Evolutionary conservation across 208 protist genomes (phyloP).

Genomic region (Trichomonas tenax): DNA sequence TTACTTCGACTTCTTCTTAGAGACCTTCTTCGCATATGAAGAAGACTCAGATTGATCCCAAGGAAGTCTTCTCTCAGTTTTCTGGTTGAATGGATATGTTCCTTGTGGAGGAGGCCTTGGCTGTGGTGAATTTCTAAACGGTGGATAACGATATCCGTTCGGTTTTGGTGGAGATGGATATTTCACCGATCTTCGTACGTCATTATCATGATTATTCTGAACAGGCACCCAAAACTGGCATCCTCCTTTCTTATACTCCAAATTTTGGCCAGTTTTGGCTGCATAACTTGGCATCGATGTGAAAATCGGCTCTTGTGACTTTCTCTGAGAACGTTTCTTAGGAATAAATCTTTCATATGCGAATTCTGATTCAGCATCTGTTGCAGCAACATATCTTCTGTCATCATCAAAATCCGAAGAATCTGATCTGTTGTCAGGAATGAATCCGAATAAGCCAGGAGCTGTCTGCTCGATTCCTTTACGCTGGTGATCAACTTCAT

Average conservation of each 20-base stretch:
- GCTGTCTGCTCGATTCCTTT: background rate
- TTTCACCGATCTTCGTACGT: background rate
- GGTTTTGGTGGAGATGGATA: background rate
- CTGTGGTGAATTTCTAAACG: background rate
- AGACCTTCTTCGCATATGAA: background rate
- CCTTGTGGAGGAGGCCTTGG: background rate
- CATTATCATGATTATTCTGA: background rate
- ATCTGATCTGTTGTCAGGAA: background rate
- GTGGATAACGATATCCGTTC: background rate
- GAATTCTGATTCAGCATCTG: background rate
- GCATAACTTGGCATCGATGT: background rate
- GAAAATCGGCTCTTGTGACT: background rate
- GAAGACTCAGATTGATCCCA: background rate
- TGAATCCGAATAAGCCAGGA: background rate
- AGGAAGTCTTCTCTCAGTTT: background rate
- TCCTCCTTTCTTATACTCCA: background rate
- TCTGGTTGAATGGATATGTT: background rate
- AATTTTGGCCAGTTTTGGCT: background rate
- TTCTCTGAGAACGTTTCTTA: background rate
- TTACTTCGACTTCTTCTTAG: background rate
- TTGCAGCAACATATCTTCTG: background rate
- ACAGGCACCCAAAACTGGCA: background rate
- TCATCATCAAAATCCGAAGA: background rate
- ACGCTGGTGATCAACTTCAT: background rate
- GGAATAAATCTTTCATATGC: background rate